phyloP scores from a whole-genome alignment of 352 stramenopile species.

The Plasmopara muralis region DNA sequence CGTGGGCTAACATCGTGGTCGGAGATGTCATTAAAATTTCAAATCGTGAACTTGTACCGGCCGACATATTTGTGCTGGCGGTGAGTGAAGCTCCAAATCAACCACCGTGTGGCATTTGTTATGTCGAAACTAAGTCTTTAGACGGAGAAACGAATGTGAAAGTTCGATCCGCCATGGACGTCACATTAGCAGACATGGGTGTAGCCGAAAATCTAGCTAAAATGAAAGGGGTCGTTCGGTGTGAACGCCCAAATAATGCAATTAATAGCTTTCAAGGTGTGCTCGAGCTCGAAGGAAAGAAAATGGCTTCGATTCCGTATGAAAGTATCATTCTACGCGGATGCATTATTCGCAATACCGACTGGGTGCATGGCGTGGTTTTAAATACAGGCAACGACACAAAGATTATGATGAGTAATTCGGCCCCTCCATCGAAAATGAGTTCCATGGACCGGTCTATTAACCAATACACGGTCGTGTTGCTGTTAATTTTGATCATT shows the following conservation, averaged over 20 bases:
- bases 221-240: constrained; percentile 59
- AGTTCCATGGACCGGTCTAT: constrained; percentile 80
- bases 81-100: constrained; percentile 58
- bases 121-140: constrained; percentile 88
- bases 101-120: constrained; percentile 70
- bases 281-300: constrained; percentile 45
- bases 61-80: constrained; percentile 78
- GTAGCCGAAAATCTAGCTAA: constrained; percentile 31
- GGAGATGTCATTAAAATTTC: constrained; percentile 74
- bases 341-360: constrained; percentile 90
- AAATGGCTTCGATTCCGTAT: constrained; percentile 64
- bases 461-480: constrained; percentile 67
- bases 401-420: constrained; percentile 90
- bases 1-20: constrained; percentile 80
- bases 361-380: constrained; percentile 88
- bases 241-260: constrained; percentile 79
- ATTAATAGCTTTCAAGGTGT: constrained; percentile 91
- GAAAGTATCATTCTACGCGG: constrained; percentile 87
- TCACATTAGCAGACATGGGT: constrained; percentile 48
- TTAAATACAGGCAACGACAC: constrained; percentile 92
- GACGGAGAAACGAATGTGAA: constrained; percentile 94
- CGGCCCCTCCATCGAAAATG: constrained; percentile 75
- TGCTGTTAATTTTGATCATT: constrained; percentile 56
- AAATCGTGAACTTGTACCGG: constrained; percentile 80
- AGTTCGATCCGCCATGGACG: constrained; percentile 73